Evolutionary conservation across 805 yeast genomes (phyloP).

Genomic region (Naumovozyma baii): DNA sequence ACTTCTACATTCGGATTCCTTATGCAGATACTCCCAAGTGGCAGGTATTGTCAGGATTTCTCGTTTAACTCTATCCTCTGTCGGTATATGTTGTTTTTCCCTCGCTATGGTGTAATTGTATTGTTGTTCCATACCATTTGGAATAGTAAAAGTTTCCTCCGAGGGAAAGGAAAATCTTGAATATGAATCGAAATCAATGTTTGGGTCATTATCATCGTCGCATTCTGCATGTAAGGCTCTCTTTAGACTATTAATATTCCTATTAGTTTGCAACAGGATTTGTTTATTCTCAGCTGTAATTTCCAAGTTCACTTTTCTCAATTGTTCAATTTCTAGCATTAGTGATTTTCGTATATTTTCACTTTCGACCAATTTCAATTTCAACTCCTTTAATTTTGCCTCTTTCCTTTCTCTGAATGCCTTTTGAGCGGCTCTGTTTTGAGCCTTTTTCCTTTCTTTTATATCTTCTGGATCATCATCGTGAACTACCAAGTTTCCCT

Average conservation of each 20-base stretch:
- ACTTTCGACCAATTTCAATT: conserved; percentile 45
- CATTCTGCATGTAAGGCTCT: neutral
- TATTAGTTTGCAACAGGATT: conserved; percentile 30
- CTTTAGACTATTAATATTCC: conserved; percentile 1
- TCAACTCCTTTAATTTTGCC: conserved; percentile 57
- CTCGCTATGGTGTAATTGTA: neutral
- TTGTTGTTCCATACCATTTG: neutral
- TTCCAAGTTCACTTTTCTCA: conserved; percentile 46
- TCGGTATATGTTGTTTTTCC: too few species aligned
- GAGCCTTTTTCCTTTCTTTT: conserved; percentile 56
- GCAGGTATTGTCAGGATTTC: conserved; percentile 63
- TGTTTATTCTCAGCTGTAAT: conserved; percentile 57
- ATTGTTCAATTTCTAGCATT: conserved; percentile 38
- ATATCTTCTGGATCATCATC: conserved; percentile 28
- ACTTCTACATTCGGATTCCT: conserved; percentile 37
- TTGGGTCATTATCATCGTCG: neutral
- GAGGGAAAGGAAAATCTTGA: conserved; percentile 25
- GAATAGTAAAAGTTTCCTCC: conserved; percentile 9
- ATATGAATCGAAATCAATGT: neutral
- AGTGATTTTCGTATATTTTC: conserved; percentile 46
- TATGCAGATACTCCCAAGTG: conserved; percentile 69
- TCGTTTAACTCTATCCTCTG: too few species aligned
- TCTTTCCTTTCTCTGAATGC: conserved; percentile 80
- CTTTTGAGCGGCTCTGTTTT: conserved; percentile 77
- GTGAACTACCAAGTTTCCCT: too few species aligned